A percentile compares a stretch with the other conserved stretches of the same genome.
These are phyloP conservation scores for Coprinopsis sp. DNA, from an alignment of 768 basidiomycete genomes.

Conservation along the genomic window DNA sequence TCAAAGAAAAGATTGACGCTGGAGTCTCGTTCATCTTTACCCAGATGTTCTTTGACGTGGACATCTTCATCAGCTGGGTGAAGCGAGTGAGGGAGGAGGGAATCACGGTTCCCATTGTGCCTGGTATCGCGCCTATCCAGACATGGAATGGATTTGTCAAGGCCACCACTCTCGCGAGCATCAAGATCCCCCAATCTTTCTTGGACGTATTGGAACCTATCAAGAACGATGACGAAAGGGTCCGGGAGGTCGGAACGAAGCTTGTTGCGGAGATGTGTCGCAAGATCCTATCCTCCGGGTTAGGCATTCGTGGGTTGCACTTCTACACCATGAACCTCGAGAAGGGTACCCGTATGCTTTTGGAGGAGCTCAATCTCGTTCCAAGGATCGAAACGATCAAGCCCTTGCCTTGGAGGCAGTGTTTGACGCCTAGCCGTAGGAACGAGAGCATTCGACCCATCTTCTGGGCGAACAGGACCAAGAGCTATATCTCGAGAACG, in stretches of 20 bases:
- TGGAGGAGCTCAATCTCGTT: slow-evolving; percentile 87
- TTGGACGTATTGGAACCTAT: slow-evolving; percentile 77
- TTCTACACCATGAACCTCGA: slow-evolving; percentile 99
- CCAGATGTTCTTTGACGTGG: slow-evolving; percentile 96
- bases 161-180: slow-evolving; percentile 75
- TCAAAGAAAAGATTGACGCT: slow-evolving; percentile 89
- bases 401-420: slow-evolving; percentile 97
- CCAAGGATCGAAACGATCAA: slow-evolving; percentile 88
- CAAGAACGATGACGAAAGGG: slow-evolving; percentile 90
- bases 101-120: slow-evolving; percentile 85
- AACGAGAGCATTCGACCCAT: slow-evolving; percentile 94
- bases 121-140: slow-evolving; percentile 93
- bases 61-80: slow-evolving; percentile 91
- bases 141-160: slow-evolving; percentile 94
- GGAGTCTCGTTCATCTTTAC: slow-evolving; percentile 95
- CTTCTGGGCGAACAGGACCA: slow-evolving; percentile 97
- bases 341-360: slow-evolving; percentile 90
- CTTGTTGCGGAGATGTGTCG: slow-evolving; percentile 94
- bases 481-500: slow-evolving; percentile 92
- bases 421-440: slow-evolving; percentile 87
- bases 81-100: slow-evolving; percentile 76
- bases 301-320: slow-evolving; percentile 87
- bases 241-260: slow-evolving; percentile 88
- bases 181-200: slow-evolving; percentile 69
- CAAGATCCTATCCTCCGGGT: slow-evolving; percentile 69